These are phyloP conservation scores for Tolypocladium nubicola DNA, from an alignment of 2,329 filamentous ascomycete genomes.

Conservation along the genomic window DNA sequence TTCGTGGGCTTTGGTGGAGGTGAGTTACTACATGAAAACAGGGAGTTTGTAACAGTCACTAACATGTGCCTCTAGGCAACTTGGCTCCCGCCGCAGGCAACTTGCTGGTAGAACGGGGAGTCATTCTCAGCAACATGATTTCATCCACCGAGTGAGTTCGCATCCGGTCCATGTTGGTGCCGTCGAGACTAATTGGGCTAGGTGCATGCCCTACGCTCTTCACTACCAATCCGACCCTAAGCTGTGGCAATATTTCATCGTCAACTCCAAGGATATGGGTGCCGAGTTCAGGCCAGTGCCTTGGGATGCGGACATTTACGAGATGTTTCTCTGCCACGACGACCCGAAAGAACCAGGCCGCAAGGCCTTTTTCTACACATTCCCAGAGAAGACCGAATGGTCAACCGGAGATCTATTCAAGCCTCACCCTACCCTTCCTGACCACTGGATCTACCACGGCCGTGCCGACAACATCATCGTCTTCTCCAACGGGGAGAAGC, in stretches of 20 bases:
- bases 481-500: constrained; percentile 28
- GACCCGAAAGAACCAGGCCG: constrained; percentile 20
- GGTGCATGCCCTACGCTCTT: constrained; percentile 22
- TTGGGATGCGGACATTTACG: constrained; percentile 5
- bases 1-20: constrained; percentile 27
- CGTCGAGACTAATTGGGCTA: constrained; percentile 6
- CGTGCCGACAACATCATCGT: constrained; percentile 30
- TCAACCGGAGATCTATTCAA: constrained; percentile 25
- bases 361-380: constrained; percentile 25
- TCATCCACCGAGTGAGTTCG: constrained; percentile 29
- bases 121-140: constrained; percentile 24
- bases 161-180: too few relatives aligned
- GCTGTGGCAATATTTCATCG: constrained; percentile 32
- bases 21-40: constrained; percentile 6
- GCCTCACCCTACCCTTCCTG: constrained; percentile 18
- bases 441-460: constrained; percentile 24
- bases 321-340: constrained; percentile 27
- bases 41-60: background rate
- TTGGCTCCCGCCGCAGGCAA: constrained; percentile 26
- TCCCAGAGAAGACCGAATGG: constrained; percentile 23
- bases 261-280: constrained; percentile 29
- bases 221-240: constrained; percentile 20
- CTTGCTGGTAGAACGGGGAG: constrained; percentile 22
- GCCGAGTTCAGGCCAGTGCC: constrained; percentile 24
- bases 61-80: constrained; percentile 16